phyloP scores from a whole-genome alignment of 1,139 yeast genomes.

The Blastobotrys petasosporus region DNA sequence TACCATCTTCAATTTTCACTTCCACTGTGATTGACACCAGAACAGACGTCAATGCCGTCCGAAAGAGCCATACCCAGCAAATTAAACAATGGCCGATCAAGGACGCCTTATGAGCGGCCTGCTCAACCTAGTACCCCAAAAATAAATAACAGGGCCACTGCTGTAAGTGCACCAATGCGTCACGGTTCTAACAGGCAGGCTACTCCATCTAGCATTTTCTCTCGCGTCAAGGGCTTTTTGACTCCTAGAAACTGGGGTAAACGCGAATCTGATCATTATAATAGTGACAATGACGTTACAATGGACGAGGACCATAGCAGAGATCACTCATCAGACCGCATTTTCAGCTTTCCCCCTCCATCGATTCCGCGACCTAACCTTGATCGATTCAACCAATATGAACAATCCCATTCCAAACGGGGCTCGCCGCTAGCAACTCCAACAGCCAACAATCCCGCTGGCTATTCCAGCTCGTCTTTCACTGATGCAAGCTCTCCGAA shows the following conservation, averaged over 20 bases:
- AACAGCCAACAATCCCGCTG: conserved; percentile 3
- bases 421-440: conserved; percentile 2
- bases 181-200: not conserved
- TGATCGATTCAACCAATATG: conserved; percentile 10
- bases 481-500: conserved; percentile 39
- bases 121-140: conserved; percentile 9
- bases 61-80: conserved; percentile 14
- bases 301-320: not conserved
- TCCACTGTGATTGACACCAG: too few relatives aligned
- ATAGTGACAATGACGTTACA: not conserved
- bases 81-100: conserved; percentile 14
- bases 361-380: conserved; percentile 15
- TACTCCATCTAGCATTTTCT: conserved; percentile 14
- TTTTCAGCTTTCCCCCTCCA: conserved; percentile 20
- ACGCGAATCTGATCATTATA: not conserved
- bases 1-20: too few relatives aligned
- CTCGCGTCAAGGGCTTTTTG: conserved; percentile 19
- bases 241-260: conserved; percentile 17
- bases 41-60: too few relatives aligned
- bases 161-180: not conserved
- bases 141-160: not conserved
- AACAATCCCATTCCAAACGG: not conserved
- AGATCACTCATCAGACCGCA: conserved; percentile 4
- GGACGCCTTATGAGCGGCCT: conserved; percentile 22
- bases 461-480: conserved; percentile 1